Base-by-base conservation (phyloP, 441 rosid genomes). In the Melastoma candidum region DNA sequence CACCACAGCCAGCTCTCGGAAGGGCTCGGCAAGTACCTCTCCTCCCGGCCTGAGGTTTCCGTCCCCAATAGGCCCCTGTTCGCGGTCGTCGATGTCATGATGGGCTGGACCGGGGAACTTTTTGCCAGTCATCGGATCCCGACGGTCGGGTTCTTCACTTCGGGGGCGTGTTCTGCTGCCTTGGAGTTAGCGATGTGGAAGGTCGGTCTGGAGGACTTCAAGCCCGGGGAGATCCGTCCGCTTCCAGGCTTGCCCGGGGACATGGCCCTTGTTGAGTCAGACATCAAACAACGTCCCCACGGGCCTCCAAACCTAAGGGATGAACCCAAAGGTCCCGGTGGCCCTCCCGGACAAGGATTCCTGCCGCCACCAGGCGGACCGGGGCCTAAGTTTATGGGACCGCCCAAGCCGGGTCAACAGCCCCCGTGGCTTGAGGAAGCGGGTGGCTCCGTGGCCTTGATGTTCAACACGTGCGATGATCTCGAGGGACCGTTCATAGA, bases 111-210 rank as follows among this genome's bases (percentile, higher is more conserved):
- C 10, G 25, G 8, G 24, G 61, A 63, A 5, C 7, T 63, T 1
- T 71, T 80, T 59, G 59, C 50, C 39, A 60, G 66, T 17, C 58
- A 63, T 45, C 47, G 48, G 7, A 51, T 81, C 49, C 78, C 81
- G 2, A 67, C 73, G 0, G 36, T 78, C 11, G 72, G 66, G 46
- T 74, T 77, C 53, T 75, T 75, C 65, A 75, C 87, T 2, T 81
- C 79, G 0, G 79, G 87, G 11, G 80, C 83, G 0, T 75, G 80
- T 61, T 71, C 78, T 0, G 63, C 78, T 1, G 79, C 87, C 7
- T 49, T 81, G 75, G 79, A 77, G 66, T 60, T 60, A 12, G 83
- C 76, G 36, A 27, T 59, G 48, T 75, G 76, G 78, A 77, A 77
- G 54, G 62, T 61, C 44, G 51, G 51, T 12, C 47, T 54, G 0